Conservation (phyloP, 495 filamentous ascomycete species). For the Penicillium maclennaniae region DNA sequence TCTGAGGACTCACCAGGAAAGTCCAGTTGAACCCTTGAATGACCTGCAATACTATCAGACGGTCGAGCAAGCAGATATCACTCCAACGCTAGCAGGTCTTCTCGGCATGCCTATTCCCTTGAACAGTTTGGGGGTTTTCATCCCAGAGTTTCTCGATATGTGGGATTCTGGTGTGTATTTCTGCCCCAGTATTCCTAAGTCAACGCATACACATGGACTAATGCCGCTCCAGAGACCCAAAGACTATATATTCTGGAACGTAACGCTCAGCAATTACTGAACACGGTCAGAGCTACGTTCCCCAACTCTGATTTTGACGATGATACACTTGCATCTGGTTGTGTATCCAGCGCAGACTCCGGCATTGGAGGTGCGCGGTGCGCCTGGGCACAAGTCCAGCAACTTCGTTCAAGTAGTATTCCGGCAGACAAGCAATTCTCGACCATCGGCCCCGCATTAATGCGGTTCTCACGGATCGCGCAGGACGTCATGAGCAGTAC, state of each 20-base stretch:
- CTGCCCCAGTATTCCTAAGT: neutral
- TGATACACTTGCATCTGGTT: conserved; percentile 32
- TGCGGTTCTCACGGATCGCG: conserved; percentile 61
- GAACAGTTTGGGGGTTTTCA: conserved; percentile 89
- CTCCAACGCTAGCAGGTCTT: conserved; percentile 81
- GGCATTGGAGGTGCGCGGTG: conserved; percentile 62
- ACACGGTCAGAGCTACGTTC: conserved; percentile 68
- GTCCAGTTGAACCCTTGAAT: conserved; percentile 33
- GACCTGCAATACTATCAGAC: conserved; percentile 76
- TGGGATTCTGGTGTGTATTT: conserved; percentile 56
- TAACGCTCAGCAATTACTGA: conserved; percentile 76
- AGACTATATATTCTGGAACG: conserved; percentile 61
- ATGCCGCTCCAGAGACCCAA: conserved; percentile 35
- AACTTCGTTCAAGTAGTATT: conserved; percentile 10
- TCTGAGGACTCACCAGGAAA: conserved; percentile 42
- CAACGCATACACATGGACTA: neutral
- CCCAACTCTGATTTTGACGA: conserved; percentile 51
- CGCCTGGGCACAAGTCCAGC: conserved; percentile 50
- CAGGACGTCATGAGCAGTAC: conserved; percentile 78
- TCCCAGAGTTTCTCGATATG: conserved; percentile 69
- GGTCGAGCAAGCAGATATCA: conserved; percentile 90
- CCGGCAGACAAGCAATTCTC: conserved; percentile 6
- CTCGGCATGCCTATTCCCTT: conserved; percentile 85
- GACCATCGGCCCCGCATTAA: conserved; percentile 20
- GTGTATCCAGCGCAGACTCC: conserved; percentile 34